phyloP scores from a whole-genome alignment of 129 eudicot genomes.

The Flaveria bidentis region DNA sequence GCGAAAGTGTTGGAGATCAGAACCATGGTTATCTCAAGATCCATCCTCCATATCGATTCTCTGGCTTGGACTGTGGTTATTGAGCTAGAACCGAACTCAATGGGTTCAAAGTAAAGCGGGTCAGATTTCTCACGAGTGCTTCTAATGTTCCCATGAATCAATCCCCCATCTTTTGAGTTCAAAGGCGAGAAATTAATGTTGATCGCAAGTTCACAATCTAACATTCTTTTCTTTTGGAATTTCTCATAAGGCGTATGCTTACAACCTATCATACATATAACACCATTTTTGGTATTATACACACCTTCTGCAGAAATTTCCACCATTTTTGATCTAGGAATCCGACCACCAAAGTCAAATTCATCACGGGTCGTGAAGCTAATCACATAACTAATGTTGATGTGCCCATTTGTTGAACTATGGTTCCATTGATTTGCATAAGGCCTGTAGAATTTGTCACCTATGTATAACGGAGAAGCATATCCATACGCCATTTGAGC shows the following conservation, averaged over 20 bases:
- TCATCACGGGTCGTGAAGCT: conserved; percentile 43
- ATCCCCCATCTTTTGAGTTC: conserved; percentile 35
- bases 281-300: conserved; percentile 61
- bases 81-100: conserved; percentile 56
- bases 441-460: conserved; percentile 41
- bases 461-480: conserved; percentile 65
- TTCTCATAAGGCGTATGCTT: conserved; percentile 42
- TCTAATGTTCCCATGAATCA: conserved; percentile 63
- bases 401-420: conserved; percentile 24
- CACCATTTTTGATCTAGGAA: conserved; percentile 26
- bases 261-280: conserved; percentile 84
- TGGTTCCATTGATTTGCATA: conserved; percentile 29
- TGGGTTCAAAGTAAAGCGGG: conserved; percentile 62
- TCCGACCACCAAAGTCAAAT: conserved; percentile 50
- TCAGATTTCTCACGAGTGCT: conserved; percentile 65
- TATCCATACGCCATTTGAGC: conserved; percentile 59
- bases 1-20: conserved; percentile 78
- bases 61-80: conserved; percentile 54
- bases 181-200: conserved; percentile 55
- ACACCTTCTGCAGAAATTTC: conserved; percentile 82
- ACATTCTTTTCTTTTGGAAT: conserved; percentile 35
- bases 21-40: conserved; percentile 89
- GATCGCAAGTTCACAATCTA: conserved; percentile 74
- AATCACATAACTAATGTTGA: conserved; percentile 69
- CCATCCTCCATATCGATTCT: conserved; percentile 83